phyloP scores from a whole-genome alignment of 257 asterid genomes.

The Jacaranda copaia region DNA sequence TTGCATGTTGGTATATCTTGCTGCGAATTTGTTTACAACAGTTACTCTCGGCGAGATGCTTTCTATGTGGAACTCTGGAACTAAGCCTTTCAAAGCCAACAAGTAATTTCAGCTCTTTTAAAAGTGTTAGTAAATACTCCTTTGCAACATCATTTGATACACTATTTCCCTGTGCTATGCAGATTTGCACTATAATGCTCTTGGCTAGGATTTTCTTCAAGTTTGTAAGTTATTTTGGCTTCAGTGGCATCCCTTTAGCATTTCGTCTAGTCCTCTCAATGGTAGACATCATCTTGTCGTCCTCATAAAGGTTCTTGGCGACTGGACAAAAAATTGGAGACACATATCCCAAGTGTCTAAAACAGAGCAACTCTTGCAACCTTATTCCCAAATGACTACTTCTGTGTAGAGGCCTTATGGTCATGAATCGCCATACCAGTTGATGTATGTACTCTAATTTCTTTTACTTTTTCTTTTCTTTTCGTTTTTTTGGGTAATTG shows the following conservation, averaged over 20 bases:
- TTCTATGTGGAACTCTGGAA: too few species aligned
- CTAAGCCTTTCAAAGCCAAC: too few species aligned
- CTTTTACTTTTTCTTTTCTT: too few species aligned
- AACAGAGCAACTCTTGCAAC: constrained; percentile 42
- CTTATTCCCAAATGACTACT: constrained; percentile 51
- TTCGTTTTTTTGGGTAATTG: too few species aligned
- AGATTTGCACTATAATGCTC: constrained; percentile 79
- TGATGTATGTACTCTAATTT: constrained; percentile 52
- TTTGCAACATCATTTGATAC: not conserved
- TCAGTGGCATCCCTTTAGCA: constrained; percentile 88
- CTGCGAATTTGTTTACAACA: too few species aligned
- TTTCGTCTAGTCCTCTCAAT: constrained; percentile 76
- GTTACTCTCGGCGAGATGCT: too few species aligned
- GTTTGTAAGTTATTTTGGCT: constrained; percentile 72
- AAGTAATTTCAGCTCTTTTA: too few species aligned
- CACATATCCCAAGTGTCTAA: constrained; percentile 37
- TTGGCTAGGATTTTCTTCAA: constrained; percentile 78
- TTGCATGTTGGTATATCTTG: too few species aligned
- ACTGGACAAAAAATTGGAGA: constrained; percentile 66
- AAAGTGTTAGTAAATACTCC: not conserved
- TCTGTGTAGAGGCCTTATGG: constrained; percentile 93
- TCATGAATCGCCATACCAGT: constrained; percentile 82
- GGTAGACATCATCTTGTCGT: constrained; percentile 62
- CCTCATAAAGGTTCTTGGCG: constrained; percentile 75
- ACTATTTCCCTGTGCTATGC: constrained; percentile 35